Percentiles rank a stretch among this genome's conserved stretches.
Evolutionary conservation across 371 early-diverging fungal genomes (phyloP).

Genomic region (Syncephalastrum sp.): DNA sequence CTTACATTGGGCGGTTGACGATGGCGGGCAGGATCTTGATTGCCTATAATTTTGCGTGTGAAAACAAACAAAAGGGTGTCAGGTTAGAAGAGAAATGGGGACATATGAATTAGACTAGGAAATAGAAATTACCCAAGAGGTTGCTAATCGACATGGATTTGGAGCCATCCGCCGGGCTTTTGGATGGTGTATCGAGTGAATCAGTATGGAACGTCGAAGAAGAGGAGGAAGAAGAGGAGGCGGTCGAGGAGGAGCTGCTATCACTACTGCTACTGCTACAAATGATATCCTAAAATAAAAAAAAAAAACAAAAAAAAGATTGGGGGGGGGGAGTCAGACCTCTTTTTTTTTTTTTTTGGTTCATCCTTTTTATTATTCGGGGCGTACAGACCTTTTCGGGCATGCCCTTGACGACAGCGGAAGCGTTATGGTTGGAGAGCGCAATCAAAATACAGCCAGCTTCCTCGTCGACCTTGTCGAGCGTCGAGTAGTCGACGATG

Average conservation of each 20-base stretch:
- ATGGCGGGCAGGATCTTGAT: constrained; percentile 1
- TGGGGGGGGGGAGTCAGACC: not conserved
- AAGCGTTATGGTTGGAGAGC: constrained; percentile 35
- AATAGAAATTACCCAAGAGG: constrained; percentile 16
- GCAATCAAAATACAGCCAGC: constrained; percentile 47
- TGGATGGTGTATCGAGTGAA: not conserved
- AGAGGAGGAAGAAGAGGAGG: no score
- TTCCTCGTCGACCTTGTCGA: constrained; percentile 43
- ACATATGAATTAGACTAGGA: not conserved
- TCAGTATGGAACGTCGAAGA: no score
- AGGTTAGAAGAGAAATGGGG: not conserved
- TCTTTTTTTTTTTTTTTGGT: not conserved
- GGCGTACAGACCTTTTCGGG: not conserved
- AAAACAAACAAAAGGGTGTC: constrained; percentile 2
- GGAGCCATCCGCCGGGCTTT: constrained; percentile 7
- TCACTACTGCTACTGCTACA: constrained; percentile 12
- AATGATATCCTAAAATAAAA: constrained; percentile 5
- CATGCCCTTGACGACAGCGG: not conserved
- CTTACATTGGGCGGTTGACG: not conserved
- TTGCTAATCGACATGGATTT: constrained; percentile 25
- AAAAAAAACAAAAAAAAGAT: constrained; percentile 3
- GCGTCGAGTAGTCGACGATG: constrained; percentile 23
- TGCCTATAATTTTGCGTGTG: not conserved
- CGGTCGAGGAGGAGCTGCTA: constrained; percentile 6
- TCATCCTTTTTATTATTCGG: not conserved